Evolutionary conservation across 2,329 filamentous ascomycete species (phyloP).

Genomic region (Myriosclerotinia curreyana): DNA sequence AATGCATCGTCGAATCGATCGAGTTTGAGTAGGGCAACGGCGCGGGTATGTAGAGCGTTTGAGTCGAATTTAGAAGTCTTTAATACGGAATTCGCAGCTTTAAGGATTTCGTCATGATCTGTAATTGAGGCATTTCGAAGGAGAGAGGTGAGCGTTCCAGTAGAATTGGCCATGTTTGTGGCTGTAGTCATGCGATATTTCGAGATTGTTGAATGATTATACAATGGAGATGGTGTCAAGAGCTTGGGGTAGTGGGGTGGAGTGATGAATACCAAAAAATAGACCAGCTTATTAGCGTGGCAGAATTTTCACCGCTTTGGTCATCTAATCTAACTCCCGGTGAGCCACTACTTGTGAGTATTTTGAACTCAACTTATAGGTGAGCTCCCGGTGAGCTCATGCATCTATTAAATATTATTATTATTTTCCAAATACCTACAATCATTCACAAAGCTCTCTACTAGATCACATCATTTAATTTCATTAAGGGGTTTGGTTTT

Average conservation of each 20-base stretch:
- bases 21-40: constrained; percentile 74
- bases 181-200: constrained; percentile 11
- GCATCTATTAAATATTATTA: too few relatives aligned
- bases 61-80: constrained; percentile 56
- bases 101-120: constrained; percentile 73
- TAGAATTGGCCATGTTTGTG: constrained; percentile 29
- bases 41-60: constrained; percentile 64
- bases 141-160: constrained; percentile 37
- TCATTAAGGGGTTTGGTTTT: too few relatives aligned
- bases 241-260: constrained; percentile 19
- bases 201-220: not conserved
- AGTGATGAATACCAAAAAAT: constrained; percentile 16
- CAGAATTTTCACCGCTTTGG: constrained; percentile 13
- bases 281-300: not conserved
- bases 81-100: constrained; percentile 58
- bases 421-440: too few relatives aligned
- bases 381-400: too few relatives aligned
- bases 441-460: too few relatives aligned
- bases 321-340: too few relatives aligned
- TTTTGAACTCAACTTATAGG: too few relatives aligned
- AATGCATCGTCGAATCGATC: constrained; percentile 79
- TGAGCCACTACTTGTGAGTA: too few relatives aligned
- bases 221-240: constrained; percentile 21
- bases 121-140: constrained; percentile 56
- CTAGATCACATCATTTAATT: too few relatives aligned